Base-by-base conservation (phyloP, 1,139 yeast species). In the Taphrina flavorubra region DNA sequence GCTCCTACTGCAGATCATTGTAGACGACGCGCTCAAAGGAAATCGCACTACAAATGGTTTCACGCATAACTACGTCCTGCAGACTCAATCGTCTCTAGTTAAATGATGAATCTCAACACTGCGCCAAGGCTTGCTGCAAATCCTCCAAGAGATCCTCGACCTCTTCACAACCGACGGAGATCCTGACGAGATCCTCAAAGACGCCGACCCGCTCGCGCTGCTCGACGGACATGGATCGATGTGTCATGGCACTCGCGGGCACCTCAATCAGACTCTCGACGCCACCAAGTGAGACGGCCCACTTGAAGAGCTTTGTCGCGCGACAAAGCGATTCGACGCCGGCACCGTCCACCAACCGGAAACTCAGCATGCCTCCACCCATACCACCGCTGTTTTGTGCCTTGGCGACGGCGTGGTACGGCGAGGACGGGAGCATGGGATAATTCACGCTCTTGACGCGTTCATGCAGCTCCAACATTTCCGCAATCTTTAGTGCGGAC, bases 301-400 rank as follows among this genome's bases (percentile, higher is more conserved):
- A 83, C 34, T 95, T 87, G 83, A 90, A 90, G 72, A 89, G 79
- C 80, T 87, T 85, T 73, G 96, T 89, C 62, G 86, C 77, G 64
- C 90, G 86, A 71, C 94, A 86, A 82, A 90, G 89, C 73, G 82
- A 81, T 72, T 89, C 80, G 69, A 96, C 96, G 70, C 87, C 92
- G 70, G 81, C 83, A 25, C 31, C 89, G 74, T 94, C 96, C 69
- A 96, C 96, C 78, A 90, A 85, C 82, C 96, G 85, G 84, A 90
- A 90, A 2, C 96, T 89, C 76, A 90, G 85, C 91, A 90, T 90
- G 79, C 97, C 96, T 77, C 96, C 97, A 71, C 96, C 97, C 74
- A 90, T 84, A 65, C 88, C 90, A 73, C 89, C 87, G 78, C 95
- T 86, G 82, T 90, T 96, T 81, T 90, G 97, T 74, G 81, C 85